Evolutionary conservation across 202 grass and related monocot species (phyloP).

Genomic region (Saccharum hybrid): DNA sequence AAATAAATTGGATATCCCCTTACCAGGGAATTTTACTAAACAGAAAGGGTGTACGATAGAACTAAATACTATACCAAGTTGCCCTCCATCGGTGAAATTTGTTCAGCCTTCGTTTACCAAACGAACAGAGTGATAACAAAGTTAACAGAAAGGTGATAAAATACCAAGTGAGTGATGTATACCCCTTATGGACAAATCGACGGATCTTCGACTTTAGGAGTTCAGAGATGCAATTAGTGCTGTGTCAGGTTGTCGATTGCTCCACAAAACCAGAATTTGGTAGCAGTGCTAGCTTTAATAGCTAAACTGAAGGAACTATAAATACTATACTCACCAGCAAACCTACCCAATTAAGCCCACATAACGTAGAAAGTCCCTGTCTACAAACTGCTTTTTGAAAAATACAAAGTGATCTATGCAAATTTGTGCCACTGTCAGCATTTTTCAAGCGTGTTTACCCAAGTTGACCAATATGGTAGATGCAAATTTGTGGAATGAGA

Average conservation of each 20-base stretch:
- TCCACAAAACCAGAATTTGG: constrained; percentile 37
- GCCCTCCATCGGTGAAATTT: constrained; percentile 34
- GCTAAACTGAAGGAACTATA: constrained; percentile 34
- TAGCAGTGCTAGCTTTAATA: constrained; percentile 46
- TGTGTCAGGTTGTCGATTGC: constrained; percentile 29
- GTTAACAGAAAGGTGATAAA: constrained; percentile 45
- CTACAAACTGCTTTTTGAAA: constrained; percentile 48
- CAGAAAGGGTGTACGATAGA: constrained; percentile 26
- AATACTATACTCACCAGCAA: constrained; percentile 47
- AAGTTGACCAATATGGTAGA: neutral
- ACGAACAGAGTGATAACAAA: constrained; percentile 25
- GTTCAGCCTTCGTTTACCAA: constrained; percentile 41
- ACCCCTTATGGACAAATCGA: constrained; percentile 32
- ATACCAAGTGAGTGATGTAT: constrained; percentile 38
- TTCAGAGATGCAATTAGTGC: constrained; percentile 35
- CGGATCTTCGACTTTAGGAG: constrained; percentile 42
- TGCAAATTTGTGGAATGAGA: neutral
- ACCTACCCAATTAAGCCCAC: constrained; percentile 39
- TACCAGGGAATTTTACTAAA: constrained; percentile 65
- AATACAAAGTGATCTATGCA: constrained; percentile 44
- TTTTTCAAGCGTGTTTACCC: constrained; percentile 38
- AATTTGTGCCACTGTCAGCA: constrained; percentile 38
- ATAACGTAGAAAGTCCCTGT: constrained; percentile 28
- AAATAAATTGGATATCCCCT: constrained; percentile 55
- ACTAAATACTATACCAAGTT: constrained; percentile 52